A percentile compares a stretch with the other conserved stretches of the same genome.
Conservation (phyloP, 164 flowering plant species). For the Saururus chinensis region DNA sequence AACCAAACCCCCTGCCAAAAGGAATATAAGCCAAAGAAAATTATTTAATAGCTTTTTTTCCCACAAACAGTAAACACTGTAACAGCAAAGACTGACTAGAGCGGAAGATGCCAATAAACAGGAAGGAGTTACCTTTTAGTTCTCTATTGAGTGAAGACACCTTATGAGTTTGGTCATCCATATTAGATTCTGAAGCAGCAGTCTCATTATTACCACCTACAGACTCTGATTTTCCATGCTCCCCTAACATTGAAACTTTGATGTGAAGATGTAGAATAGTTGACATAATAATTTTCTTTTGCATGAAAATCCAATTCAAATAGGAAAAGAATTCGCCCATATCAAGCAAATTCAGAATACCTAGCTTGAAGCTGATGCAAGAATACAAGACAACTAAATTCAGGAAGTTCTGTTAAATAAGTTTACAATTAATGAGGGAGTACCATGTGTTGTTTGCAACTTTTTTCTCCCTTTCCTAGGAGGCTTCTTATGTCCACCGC, state of each 20-base stretch:
- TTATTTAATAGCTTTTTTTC: no score
- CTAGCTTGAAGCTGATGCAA: no score
- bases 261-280: constrained; percentile 32
- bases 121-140: constrained; percentile 23
- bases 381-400: no score
- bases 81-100: neutral
- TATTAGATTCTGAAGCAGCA: constrained; percentile 23
- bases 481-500: constrained; percentile 45
- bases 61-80: no score
- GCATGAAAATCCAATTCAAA: no score
- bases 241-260: constrained; percentile 23
- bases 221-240: constrained; percentile 26
- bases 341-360: no score
- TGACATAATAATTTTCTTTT: no score
- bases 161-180: constrained; percentile 25
- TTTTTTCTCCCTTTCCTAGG: constrained; percentile 66
- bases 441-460: constrained; percentile 24
- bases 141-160: constrained; percentile 16
- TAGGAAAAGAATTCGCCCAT: no score
- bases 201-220: constrained; percentile 19
- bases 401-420: no score
- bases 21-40: no score
- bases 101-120: neutral
- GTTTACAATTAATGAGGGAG: no score
- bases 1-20: no score